Evolutionary conservation across 1,284 basidiomycete genomes (phyloP).

Genomic region (Papiliotrema nemorosa): DNA sequence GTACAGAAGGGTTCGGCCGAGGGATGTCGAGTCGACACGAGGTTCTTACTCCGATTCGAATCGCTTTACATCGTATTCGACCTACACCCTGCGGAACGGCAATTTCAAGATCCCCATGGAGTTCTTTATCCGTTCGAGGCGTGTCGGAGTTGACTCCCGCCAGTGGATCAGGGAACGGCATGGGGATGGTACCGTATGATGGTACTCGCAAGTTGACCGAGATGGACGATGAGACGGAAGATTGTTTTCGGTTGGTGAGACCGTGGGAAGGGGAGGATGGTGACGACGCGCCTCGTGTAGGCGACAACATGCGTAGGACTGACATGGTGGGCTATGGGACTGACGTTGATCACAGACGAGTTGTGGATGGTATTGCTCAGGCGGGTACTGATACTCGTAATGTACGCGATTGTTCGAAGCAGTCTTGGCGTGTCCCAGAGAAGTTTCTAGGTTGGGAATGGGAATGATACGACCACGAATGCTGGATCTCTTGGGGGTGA

Average conservation of each 20-base stretch:
- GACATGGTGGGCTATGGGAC: slow-evolving; percentile 1
- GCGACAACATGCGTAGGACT: slow-evolving; percentile 4
- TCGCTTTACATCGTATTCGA: slow-evolving; percentile 22
- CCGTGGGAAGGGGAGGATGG: not conserved
- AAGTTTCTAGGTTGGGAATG: no score
- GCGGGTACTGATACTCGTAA: no score
- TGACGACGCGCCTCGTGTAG: not conserved
- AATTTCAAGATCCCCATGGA: slow-evolving; percentile 30
- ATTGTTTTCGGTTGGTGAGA: not conserved
- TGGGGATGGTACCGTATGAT: slow-evolving; percentile 4
- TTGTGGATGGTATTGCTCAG: no score
- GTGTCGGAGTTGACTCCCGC: not conserved
- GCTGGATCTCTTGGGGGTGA: no score
- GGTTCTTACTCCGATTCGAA: slow-evolving; percentile 27
- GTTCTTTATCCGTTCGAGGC: slow-evolving; percentile 10
- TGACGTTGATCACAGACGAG: no score
- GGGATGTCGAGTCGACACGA: slow-evolving; percentile 25
- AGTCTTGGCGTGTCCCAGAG: no score
- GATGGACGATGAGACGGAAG: not conserved
- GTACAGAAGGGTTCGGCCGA: slow-evolving; percentile 6
- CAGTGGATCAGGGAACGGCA: slow-evolving; percentile 6
- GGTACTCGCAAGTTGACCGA: slow-evolving; percentile 5
- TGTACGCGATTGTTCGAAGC: no score
- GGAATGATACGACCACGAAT: no score
- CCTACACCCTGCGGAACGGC: slow-evolving; percentile 20